Base-by-base conservation (phyloP, 495 filamentous ascomycete genomes). In the Neurospora sp. region DNA sequence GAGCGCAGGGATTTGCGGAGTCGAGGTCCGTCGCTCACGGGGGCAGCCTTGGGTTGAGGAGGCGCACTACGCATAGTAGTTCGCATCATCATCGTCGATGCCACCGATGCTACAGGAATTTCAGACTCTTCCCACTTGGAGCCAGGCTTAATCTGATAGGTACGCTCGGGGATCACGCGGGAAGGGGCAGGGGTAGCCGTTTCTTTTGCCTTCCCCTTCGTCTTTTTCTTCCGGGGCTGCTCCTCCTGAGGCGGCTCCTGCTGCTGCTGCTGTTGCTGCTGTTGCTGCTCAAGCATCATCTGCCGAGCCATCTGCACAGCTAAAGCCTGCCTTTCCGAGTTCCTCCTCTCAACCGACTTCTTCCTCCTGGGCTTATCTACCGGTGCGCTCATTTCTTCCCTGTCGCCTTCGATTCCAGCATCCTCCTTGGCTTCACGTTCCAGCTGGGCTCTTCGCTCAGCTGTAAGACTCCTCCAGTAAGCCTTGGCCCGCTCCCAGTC, bases 401-500 rank as follows among this genome's bases (percentile, higher is more conserved):
- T 70, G 68, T 87, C 83, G 2, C 78, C 82, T 8, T 85, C 81
- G 4, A 83, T 81, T 1, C 83, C 85, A 10, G 83, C 86, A 42
- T 85, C 84, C 71, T 85, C 83, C 10, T 79, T 45, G 38, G 88
- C 87, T 74, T 89, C 87, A 16, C 79, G 81, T 74, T 90, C 88
- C 18, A 91, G 79, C 74, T 89, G 84, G 16, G 83, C 80, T 72
- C 87, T 86, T 77, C 85, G 85, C 48, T 89, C 85, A 20, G 85
- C 83, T 41, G 84, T 88, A n/a, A 92, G 80, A 44, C 85, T 85
- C 53, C 84, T 86, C 91, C 89, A 92, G 75, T 88, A 91, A 4
- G 85, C 83, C 77, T 90, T 90, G 20, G 87, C 86, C 72, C 81
- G 81, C 44, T 89, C 85, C 90, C 89, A 91, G 44, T 88, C 89